These are phyloP conservation scores for Penicillium occitanis DNA, from an alignment of 2,329 filamentous ascomycete species.

Conservation along the genomic window DNA sequence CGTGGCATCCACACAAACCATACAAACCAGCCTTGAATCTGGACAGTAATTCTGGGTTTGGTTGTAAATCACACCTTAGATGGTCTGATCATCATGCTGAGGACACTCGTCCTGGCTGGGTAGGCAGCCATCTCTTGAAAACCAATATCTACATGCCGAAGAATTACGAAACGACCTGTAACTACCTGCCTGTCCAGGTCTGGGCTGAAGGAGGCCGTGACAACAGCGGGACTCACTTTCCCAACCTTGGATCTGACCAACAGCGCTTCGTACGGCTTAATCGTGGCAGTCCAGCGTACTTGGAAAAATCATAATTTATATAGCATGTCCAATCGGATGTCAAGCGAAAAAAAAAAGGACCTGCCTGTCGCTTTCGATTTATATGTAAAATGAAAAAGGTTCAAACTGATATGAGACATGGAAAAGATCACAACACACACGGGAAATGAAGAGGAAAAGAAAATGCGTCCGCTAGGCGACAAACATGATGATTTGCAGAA, in stretches of 20 bases:
- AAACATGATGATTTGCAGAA: slow-evolving; percentile 4
- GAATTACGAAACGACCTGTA: not conserved
- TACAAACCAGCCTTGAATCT: not conserved
- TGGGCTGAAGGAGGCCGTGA: not conserved
- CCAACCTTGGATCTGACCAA: no score
- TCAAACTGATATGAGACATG: slow-evolving; percentile 10
- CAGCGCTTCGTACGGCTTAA: not conserved
- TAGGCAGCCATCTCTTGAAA: not conserved
- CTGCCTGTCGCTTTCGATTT: slow-evolving; percentile 10
- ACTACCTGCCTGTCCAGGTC: not conserved
- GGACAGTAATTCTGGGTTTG: not conserved
- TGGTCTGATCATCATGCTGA: not conserved
- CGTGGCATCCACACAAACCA: not conserved
- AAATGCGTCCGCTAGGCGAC: slow-evolving; percentile 10
- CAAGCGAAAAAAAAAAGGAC: not conserved
- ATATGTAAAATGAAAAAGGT: not conserved
- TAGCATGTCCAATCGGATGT: not conserved
- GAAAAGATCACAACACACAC: not conserved
- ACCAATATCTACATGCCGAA: not conserved
- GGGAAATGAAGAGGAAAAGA: not conserved
- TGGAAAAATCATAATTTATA: not conserved
- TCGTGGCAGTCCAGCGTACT: not conserved
- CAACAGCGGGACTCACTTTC: not conserved
- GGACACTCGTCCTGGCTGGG: not conserved
- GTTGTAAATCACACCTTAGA: not conserved